These are phyloP conservation scores for Tulasnella sp. DNA, from an alignment of 768 basidiomycete species.

Conservation along the genomic window DNA sequence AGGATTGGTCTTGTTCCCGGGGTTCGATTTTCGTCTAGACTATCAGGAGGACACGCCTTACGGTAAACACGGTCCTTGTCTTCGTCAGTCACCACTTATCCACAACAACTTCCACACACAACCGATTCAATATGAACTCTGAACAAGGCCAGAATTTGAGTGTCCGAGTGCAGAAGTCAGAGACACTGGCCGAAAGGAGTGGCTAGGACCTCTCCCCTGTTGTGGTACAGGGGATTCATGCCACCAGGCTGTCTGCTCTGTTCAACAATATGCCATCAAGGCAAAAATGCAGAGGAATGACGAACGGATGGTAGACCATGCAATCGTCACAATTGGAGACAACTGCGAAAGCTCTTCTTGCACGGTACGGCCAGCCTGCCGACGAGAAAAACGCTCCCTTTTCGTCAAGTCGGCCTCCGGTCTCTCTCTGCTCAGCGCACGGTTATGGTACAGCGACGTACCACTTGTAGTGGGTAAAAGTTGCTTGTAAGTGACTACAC, in stretches of 20 bases:
- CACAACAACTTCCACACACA: too few relatives aligned
- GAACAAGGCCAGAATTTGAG: neutral
- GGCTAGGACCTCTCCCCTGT: neutral
- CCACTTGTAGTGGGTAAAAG: neutral
- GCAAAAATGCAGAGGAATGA: neutral
- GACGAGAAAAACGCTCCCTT: too few relatives aligned
- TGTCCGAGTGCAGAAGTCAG: neutral
- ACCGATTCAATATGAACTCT: too few relatives aligned
- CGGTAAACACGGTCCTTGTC: neutral
- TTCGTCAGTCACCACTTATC: too few relatives aligned
- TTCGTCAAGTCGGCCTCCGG: too few relatives aligned
- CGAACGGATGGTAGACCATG: neutral
- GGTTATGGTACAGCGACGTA: neutral
- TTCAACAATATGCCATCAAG: neutral
- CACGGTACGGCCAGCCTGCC: too few relatives aligned
- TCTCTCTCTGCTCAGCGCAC: neutral
- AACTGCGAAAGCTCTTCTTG: neutral
- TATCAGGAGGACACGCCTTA: too few relatives aligned
- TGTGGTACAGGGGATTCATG: neutral
- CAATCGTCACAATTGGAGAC: neutral
- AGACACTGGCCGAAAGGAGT: neutral
- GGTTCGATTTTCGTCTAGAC: too few relatives aligned
- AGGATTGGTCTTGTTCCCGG: too few relatives aligned
- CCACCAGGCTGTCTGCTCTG: neutral
- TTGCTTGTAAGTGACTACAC: neutral